Conservation (phyloP, 805 yeast genomes). For the Cephaloascus albidus region DNA sequence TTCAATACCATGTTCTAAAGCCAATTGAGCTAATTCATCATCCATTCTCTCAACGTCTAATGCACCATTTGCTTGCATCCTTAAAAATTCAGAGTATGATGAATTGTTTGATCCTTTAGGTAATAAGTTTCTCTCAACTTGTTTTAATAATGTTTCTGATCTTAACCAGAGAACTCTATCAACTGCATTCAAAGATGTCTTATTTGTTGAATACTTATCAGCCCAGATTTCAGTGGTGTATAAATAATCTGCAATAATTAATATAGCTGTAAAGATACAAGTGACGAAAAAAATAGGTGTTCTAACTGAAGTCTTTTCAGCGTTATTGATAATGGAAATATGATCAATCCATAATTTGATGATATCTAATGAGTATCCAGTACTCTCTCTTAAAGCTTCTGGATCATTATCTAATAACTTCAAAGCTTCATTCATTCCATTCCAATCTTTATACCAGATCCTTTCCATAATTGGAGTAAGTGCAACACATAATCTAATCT, state of each 20-base stretch:
- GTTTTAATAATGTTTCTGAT: conserved; percentile 49
- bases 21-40: conserved; percentile 39
- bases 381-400: conserved; percentile 58
- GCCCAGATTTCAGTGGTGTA: conserved; percentile 48
- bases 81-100: conserved; percentile 48
- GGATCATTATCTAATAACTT: conserved; percentile 39
- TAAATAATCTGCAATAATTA: conserved; percentile 56
- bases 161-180: conserved; percentile 61
- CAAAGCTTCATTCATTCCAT: conserved; percentile 47
- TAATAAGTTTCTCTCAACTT: conserved; percentile 48
- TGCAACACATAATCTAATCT: conserved; percentile 54
- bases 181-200: conserved; percentile 23
- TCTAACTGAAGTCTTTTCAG: conserved; percentile 56
- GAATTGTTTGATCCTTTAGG: conserved; percentile 41
- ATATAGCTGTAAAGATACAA: conserved; percentile 53
- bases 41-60: conserved; percentile 40
- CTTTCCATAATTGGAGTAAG: conserved; percentile 51
- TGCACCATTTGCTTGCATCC: conserved; percentile 52
- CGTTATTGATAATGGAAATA: conserved; percentile 54
- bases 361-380: conserved; percentile 47
- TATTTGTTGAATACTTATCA: conserved; percentile 14
- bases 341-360: conserved; percentile 66
- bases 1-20: conserved; percentile 34
- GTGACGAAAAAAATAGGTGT: conserved; percentile 73
- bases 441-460: conserved; percentile 63